Percentiles rank a stretch among this genome's conserved stretches.
Conservation (phyloP, 345 rosid genomes). For the Lepidium didymum region DNA sequence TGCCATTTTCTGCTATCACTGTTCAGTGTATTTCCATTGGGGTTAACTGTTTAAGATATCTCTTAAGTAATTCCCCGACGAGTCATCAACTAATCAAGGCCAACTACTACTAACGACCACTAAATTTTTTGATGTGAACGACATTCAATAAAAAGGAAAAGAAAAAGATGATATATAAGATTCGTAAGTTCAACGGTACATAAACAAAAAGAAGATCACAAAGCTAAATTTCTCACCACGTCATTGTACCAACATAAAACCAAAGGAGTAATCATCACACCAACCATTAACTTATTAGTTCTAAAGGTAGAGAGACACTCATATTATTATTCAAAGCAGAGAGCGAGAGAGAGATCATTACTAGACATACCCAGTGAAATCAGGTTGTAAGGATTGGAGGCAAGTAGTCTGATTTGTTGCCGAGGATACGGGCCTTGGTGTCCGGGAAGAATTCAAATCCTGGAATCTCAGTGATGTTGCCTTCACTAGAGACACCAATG, state of each 20-base stretch:
- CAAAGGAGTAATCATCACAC: slow-evolving; percentile 12
- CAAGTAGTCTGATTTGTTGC: slow-evolving; percentile 75
- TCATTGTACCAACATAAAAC: slow-evolving; percentile 13
- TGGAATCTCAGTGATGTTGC: slow-evolving; percentile 59
- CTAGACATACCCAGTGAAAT: slow-evolving; percentile 4
- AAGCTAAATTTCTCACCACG: slow-evolving; percentile 16
- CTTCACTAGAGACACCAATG: slow-evolving; percentile 52
- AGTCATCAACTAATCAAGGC: too few species aligned
- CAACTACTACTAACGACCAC: background rate
- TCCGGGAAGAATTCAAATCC: slow-evolving; percentile 81
- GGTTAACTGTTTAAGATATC: too few species aligned
- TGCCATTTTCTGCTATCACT: too few species aligned
- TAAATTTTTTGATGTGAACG: background rate
- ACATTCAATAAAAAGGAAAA: background rate
- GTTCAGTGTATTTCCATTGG: too few species aligned
- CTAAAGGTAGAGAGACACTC: slow-evolving; percentile 11
- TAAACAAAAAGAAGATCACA: slow-evolving; percentile 5
- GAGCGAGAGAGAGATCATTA: background rate
- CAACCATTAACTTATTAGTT: slow-evolving; percentile 19
- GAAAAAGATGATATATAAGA: slow-evolving; percentile 3
- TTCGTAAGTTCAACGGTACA: slow-evolving; percentile 2
- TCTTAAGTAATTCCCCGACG: too few species aligned
- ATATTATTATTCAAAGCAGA: slow-evolving; percentile 23
- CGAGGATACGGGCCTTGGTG: slow-evolving; percentile 81
- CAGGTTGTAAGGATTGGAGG: slow-evolving; percentile 95